Percentiles rank a stretch among this genome's conserved stretches.
Evolutionary conservation across 257 asterid genomes (phyloP).

Genomic region (Echium plantagineum): DNA sequence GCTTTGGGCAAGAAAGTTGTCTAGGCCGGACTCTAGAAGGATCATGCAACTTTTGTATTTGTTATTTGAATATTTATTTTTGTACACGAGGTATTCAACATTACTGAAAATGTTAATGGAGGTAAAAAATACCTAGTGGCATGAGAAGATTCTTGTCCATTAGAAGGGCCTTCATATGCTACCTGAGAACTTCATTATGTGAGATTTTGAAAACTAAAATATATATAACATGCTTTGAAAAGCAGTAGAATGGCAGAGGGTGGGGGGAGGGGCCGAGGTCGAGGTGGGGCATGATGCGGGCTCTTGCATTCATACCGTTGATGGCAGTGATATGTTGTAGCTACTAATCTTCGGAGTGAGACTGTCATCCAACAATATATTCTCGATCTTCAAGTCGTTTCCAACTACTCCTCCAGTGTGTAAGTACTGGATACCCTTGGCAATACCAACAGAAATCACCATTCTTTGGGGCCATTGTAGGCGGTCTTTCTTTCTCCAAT

Average conservation of each 20-base stretch:
- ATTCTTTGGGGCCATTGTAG: constrained; percentile 97
- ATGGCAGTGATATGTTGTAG: constrained; percentile 62
- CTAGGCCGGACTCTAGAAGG: too few relatives aligned
- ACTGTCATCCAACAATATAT: constrained; percentile 60
- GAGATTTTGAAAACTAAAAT: not conserved
- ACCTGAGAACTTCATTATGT: constrained; percentile 25
- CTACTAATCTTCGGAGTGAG: constrained; percentile 69
- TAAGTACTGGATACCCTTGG: constrained; percentile 84
- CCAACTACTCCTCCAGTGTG: constrained; percentile 70
- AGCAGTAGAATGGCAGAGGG: not conserved
- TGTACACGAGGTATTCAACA: too few relatives aligned
- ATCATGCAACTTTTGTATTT: not conserved
- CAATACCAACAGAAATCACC: constrained; percentile 62
- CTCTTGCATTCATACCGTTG: constrained; percentile 33
- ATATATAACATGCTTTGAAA: not conserved
- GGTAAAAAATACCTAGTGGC: constrained; percentile 17
- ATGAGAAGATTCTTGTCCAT: constrained; percentile 31
- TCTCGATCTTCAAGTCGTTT: constrained; percentile 64
- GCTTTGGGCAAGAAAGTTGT: not conserved
- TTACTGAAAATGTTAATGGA: not conserved
- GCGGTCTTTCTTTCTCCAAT: constrained; percentile 73
- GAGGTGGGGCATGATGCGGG: too few relatives aligned
- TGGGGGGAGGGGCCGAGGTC: not conserved
- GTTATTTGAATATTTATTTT: not conserved
- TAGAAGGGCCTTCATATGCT: constrained; percentile 51